Evolutionary conservation across 148 eudicot species (phyloP), one percentile per base, ranked within the genome.

Genomic region (Drosera capensis): DNA sequence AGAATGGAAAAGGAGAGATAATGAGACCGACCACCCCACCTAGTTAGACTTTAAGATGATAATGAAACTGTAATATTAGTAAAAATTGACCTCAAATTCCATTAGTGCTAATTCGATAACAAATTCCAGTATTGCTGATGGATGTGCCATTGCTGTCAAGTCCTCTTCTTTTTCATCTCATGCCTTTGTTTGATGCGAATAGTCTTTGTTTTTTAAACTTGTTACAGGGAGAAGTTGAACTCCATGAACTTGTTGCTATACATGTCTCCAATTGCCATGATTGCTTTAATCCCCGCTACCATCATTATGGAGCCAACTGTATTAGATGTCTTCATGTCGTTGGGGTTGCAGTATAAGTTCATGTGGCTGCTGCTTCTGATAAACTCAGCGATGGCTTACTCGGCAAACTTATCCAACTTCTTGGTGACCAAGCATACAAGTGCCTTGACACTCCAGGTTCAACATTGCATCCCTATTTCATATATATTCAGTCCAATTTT

Each of bases 401-500:
- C 83, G 39, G 99, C 99, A 29, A 90, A 90, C 64, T 66, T 90
- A 64, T 71, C 85, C 78, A 90, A 90, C 56, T 90, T 90, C 70
- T 71, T 90, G 72, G 99, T 90, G 48, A 90, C 99, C 24, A 90
- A 90, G 70, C 77, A 85, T 56, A 90, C 99, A 14, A 90, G 99
- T 64, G 99, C 99, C 2, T 70, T 90, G 14, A 90, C 95, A 14
- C 97, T 84, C 51, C 99, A 90, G 95, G 99, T 84, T 46, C 14
- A 47, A 18, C 44, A 50, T 43, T 15, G n/a, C 11, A 5, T 34
- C 2, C 38, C 13, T 39, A 43, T 48, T 38, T 36, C 54, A n/a
- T n/a, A n/a, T n/a, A n/a, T n/a, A n/a, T n/a, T n/a, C n/a, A n/a
- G n/a, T n/a, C n/a, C n/a, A n/a, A n/a, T n/a, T n/a, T n/a, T n/a